Evolutionary conservation across 129 eudicot genomes (phyloP).

Genomic region (Silybum marianum): DNA sequence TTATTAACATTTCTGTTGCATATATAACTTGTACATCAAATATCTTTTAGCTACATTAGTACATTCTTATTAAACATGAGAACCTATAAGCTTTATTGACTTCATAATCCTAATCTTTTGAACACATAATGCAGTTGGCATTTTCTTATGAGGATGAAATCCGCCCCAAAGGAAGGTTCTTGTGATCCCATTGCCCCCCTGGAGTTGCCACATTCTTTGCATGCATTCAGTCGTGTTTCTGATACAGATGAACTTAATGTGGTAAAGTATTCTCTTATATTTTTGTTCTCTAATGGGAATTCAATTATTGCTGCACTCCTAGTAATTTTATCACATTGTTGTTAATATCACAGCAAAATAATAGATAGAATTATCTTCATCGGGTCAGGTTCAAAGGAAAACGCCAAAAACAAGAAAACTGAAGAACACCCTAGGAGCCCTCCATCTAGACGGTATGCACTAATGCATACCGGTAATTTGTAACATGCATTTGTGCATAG

Average conservation of each 20-base stretch:
- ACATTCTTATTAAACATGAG: not conserved
- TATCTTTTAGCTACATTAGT: not conserved
- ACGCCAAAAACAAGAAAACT: too few relatives aligned
- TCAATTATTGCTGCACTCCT: not conserved
- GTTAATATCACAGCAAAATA: not conserved
- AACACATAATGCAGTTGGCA: conserved; percentile 68
- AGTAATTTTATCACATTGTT: not conserved
- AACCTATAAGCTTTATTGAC: not conserved
- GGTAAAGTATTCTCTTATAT: conserved; percentile 40
- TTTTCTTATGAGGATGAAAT: conserved; percentile 82
- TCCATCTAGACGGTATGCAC: too few relatives aligned
- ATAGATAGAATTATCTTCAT: not conserved
- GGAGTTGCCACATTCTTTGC: conserved; percentile 94
- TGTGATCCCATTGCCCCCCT: conserved; percentile 91
- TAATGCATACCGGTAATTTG: too few relatives aligned
- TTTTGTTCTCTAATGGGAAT: not conserved
- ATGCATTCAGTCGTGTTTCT: conserved; percentile 77
- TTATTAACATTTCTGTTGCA: not conserved
- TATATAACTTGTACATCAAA: not conserved
- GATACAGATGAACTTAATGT: conserved; percentile 64
- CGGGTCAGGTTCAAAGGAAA: too few relatives aligned
- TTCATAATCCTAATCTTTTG: conserved; percentile 1
- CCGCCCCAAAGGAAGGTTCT: conserved; percentile 45
- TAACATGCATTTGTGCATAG: too few relatives aligned
- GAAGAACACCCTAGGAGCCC: too few relatives aligned